Percentiles rank a stretch among this genome's conserved stretches.
Evolutionary conservation across 805 yeast species (phyloP).

Genomic region (Cyberlindnera maritima): DNA sequence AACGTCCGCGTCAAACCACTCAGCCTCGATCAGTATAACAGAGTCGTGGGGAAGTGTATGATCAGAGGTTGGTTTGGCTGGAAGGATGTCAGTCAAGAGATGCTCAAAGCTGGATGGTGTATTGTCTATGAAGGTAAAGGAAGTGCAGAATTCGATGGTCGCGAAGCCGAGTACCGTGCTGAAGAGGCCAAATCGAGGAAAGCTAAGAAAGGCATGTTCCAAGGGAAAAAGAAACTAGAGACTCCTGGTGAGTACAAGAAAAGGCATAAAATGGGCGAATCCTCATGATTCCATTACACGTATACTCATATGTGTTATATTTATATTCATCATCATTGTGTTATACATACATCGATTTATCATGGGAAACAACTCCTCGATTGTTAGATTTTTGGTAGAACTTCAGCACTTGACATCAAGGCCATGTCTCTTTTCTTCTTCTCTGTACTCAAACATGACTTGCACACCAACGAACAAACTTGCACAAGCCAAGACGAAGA

Average conservation of each 20-base stretch:
- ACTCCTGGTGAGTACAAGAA: constrained; percentile 84
- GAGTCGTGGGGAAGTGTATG: constrained; percentile 74
- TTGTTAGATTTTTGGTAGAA: too few relatives aligned
- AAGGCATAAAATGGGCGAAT: constrained; percentile 24
- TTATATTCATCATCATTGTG: too few relatives aligned
- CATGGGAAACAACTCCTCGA: too few relatives aligned
- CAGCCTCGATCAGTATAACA: constrained; percentile 80
- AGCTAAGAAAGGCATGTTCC: constrained; percentile 68
- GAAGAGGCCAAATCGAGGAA: constrained; percentile 60
- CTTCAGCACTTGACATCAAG: constrained; percentile 73
- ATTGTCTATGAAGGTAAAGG: constrained; percentile 81
- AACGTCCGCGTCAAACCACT: constrained; percentile 75
- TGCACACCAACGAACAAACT: constrained; percentile 83
- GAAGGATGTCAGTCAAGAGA: constrained; percentile 81
- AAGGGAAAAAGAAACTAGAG: constrained; percentile 39
- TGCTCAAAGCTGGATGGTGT: constrained; percentile 81
- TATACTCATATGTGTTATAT: too few relatives aligned
- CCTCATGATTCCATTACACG: too few relatives aligned
- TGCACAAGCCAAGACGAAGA: constrained; percentile 56
- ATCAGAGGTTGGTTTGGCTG: constrained; percentile 60
- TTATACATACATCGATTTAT: too few relatives aligned
- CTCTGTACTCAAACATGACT: constrained; percentile 92
- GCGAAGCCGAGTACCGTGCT: constrained; percentile 55
- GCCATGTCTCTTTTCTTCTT: constrained; percentile 80
- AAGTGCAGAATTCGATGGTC: constrained; percentile 85